Conservation (phyloP, 495 filamentous ascomycete genomes). For the Penicillium nucicola region DNA sequence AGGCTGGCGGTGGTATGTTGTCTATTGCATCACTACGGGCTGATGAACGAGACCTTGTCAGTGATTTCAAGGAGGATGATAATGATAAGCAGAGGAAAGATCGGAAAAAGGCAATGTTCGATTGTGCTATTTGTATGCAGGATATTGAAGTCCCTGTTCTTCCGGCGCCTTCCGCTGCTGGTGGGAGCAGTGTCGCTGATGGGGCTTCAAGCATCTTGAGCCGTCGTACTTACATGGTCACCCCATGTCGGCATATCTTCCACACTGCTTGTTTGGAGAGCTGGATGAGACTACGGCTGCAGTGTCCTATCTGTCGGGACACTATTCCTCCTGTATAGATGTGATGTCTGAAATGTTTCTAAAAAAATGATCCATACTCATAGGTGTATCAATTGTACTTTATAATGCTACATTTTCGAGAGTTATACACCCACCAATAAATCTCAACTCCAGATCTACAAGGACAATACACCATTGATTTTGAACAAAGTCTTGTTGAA, state of each 20-base stretch:
- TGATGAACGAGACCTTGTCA: slow-evolving; percentile 38
- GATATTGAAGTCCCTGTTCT: slow-evolving; percentile 84
- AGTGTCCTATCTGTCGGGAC: slow-evolving; percentile 96
- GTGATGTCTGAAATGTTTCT: background rate
- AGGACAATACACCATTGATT: background rate
- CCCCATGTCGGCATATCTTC: slow-evolving; percentile 94
- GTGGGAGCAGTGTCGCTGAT: slow-evolving; percentile 48
- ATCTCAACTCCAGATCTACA: background rate
- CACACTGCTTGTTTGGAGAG: slow-evolving; percentile 91
- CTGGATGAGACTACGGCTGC: slow-evolving; percentile 89
- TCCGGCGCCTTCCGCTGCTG: slow-evolving; percentile 47
- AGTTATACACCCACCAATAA: background rate
- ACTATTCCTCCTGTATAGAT: slow-evolving; percentile 73
- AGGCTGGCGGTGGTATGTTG: slow-evolving; percentile 62
- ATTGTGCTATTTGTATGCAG: slow-evolving; percentile 95
- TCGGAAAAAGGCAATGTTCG: slow-evolving; percentile 62
- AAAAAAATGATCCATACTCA: slow-evolving; percentile 4
- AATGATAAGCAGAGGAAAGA: slow-evolving; percentile 39
- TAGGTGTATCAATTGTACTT: background rate
- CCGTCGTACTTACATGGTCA: slow-evolving; percentile 89
- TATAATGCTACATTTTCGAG: background rate
- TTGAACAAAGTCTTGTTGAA: slow-evolving; percentile 17
- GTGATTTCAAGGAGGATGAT: slow-evolving; percentile 38
- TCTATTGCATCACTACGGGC: slow-evolving; percentile 62
- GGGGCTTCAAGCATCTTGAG: slow-evolving; percentile 70